Evolutionary conservation across 2,329 filamentous ascomycete genomes (phyloP), one percentile per base, ranked within the genome.

Genomic region (Gaeumannomyces sp.): DNA sequence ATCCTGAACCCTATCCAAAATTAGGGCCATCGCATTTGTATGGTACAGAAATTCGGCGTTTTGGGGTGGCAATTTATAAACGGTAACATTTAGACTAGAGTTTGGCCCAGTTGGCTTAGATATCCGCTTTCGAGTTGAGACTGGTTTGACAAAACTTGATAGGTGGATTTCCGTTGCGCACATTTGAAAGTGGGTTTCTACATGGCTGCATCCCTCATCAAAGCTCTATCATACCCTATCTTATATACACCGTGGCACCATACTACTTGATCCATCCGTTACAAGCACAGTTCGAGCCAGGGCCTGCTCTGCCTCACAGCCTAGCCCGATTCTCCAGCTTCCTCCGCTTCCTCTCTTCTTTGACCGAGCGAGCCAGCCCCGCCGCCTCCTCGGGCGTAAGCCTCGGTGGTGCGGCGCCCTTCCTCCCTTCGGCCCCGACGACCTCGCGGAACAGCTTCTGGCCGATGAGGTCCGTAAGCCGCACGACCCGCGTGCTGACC

Each of bases 401-500:
- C 62, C 75, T 76, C n/a, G 76, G 77, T 10, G 73, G 74, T 63
- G 73, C 75, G 19, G 61, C 65, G n/a, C 66, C 67, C 31, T 71
- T 73, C 65, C 76, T 78, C 7, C 70, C 71, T 2, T 78, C 77
- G 7, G 72, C 77, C 59, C 74, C 76, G 25, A 77, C 73, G 1
- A 80, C 82, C 64, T 84, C 83, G 56, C 82, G 83, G 76, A 91
- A 97, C 27, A 98, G 75, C 66, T 83, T 81, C 63, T 80, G 76
- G 0, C 92, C 93, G 13, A 97, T 82, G 60, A 83, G 76, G 72
- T 96, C 93, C 11, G 90, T 89, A 69, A 98, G 81, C 8, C 82
- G 80, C 53, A 98, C 76, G 14, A 99, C 94, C 27, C 95, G 83
- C 16, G 85, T 90, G 70, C 89, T 90, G 3, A 98, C 93, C 0